phyloP scores from a whole-genome alignment of 306 rosid species.

The Glycine soja region DNA sequence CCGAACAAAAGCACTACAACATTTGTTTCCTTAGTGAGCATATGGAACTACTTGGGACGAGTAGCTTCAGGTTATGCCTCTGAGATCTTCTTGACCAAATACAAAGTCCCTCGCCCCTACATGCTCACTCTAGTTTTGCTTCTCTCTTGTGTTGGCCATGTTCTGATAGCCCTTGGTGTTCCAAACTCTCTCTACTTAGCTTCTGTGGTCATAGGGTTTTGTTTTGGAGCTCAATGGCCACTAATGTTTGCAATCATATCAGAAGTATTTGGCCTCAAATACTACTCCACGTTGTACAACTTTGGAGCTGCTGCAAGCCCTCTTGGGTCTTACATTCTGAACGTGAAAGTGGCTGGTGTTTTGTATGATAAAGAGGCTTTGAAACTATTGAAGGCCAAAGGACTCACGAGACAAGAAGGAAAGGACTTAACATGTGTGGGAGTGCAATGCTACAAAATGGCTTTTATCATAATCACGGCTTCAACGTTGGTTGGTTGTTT shows the following conservation, averaged over 20 bases:
- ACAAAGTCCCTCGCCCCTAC: conserved; percentile 69
- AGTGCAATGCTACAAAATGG: conserved; percentile 58
- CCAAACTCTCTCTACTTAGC: conserved; percentile 66
- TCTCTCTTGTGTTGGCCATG: conserved; percentile 65
- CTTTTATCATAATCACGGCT: conserved; percentile 62
- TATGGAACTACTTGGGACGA: conserved; percentile 78
- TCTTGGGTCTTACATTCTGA: conserved; percentile 65
- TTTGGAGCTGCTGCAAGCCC: conserved; percentile 70
- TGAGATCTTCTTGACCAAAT: conserved; percentile 63
- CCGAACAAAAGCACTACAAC: conserved; percentile 63
- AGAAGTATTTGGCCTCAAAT: conserved; percentile 75
- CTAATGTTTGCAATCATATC: conserved; percentile 74
- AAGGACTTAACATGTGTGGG: conserved; percentile 63
- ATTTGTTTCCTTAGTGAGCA: conserved; percentile 74
- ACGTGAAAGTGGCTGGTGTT: conserved; percentile 67
- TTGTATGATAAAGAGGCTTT: conserved; percentile 68
- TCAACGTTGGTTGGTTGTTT: conserved; percentile 57
- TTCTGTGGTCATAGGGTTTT: conserved; percentile 68
- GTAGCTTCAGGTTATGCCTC: conserved; percentile 63
- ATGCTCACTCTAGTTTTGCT: conserved; percentile 62
- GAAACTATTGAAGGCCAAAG: conserved; percentile 57
- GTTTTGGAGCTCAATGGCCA: conserved; percentile 81
- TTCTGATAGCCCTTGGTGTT: conserved; percentile 63
- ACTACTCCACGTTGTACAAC: conserved; percentile 69
- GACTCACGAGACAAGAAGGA: conserved; percentile 47